phyloP scores from a whole-genome alignment of 2,329 filamentous ascomycete genomes.

The Aspergillus hiratsukae region DNA sequence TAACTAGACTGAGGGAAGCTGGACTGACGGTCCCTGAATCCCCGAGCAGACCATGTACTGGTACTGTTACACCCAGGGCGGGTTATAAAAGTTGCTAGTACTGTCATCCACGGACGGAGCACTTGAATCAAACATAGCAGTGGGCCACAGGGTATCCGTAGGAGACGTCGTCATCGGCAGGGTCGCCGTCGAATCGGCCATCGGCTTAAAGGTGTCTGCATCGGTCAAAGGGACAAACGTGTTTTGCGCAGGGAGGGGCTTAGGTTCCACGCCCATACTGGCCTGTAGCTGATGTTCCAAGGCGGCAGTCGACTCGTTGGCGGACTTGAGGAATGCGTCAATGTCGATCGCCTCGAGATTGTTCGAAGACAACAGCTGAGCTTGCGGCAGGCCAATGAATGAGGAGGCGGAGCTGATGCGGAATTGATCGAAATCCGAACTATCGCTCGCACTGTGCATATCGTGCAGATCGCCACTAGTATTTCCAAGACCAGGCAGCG shows the following conservation, averaged over 20 bases:
- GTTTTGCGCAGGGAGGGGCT: conserved; percentile 27
- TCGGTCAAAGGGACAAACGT: conserved; percentile 25
- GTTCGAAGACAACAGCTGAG: conserved; percentile 38
- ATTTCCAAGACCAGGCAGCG: conserved; percentile 27
- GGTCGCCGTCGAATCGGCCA: conserved; percentile 14
- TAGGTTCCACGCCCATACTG: conserved; percentile 33
- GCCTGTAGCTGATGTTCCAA: conserved; percentile 38
- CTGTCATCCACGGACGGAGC: conserved; percentile 28
- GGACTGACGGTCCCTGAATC: conserved; percentile 10
- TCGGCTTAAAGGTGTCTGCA: conserved; percentile 18
- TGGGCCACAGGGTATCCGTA: conserved; percentile 32
- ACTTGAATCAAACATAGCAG: conserved; percentile 28
- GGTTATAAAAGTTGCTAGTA: conserved; percentile 22
- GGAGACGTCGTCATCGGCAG: conserved; percentile 22
- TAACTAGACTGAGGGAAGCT: conserved; percentile 18
- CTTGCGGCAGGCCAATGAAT: conserved; percentile 38
- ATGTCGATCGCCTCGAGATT: conserved; percentile 40
- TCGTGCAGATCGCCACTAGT: conserved; percentile 32
- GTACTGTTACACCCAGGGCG: conserved; percentile 28
- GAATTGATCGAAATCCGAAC: conserved; percentile 38
- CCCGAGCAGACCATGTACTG: background rate
- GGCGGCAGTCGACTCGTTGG: conserved; percentile 37
- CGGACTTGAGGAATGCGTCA: conserved; percentile 41
- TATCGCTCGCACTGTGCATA: conserved; percentile 39
- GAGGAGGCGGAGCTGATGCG: conserved; percentile 42